A percentile compares a stretch with the other conserved stretches of the same genome.
Evolutionary conservation across 179 eudicot species (phyloP).

Genomic region (Corrigiola litoralis): DNA sequence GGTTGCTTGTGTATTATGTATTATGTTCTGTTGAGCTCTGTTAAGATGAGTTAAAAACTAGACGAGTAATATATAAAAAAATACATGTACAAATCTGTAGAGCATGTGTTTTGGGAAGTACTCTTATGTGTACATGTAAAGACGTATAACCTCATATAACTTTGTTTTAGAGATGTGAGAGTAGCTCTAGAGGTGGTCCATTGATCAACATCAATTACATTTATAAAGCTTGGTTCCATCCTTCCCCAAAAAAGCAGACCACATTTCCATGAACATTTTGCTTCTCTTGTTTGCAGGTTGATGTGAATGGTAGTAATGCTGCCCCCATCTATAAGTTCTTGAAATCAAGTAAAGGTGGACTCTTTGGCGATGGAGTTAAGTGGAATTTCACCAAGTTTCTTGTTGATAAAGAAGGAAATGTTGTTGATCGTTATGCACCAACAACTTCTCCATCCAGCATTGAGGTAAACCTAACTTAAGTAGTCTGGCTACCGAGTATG

Average conservation of each 20-base stretch:
- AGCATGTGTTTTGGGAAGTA: too few species aligned
- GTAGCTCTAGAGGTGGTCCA: too few species aligned
- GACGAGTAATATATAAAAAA: too few species aligned
- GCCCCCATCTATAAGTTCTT: slow-evolving; percentile 77
- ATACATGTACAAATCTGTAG: too few species aligned
- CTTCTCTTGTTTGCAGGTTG: slow-evolving; percentile 41
- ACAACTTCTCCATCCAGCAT: slow-evolving; percentile 86
- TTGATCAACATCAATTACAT: too few species aligned
- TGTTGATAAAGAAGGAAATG: slow-evolving; percentile 72
- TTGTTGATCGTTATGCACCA: slow-evolving; percentile 87
- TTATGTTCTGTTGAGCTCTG: too few species aligned
- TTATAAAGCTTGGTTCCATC: too few species aligned
- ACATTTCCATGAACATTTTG: background rate
- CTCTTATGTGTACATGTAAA: too few species aligned
- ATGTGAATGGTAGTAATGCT: slow-evolving; percentile 70
- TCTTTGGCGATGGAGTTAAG: slow-evolving; percentile 73
- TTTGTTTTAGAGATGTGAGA: too few species aligned
- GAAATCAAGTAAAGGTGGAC: slow-evolving; percentile 74
- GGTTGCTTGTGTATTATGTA: too few species aligned
- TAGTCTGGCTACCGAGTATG: background rate
- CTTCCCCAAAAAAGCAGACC: background rate
- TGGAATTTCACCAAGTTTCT: slow-evolving; percentile 94
- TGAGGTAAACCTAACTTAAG: slow-evolving; percentile 43
- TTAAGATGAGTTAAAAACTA: too few species aligned
- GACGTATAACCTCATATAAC: too few species aligned